Base-by-base conservation (phyloP, 148 eudicot species). In the Rhododendron ferrugineum region DNA sequence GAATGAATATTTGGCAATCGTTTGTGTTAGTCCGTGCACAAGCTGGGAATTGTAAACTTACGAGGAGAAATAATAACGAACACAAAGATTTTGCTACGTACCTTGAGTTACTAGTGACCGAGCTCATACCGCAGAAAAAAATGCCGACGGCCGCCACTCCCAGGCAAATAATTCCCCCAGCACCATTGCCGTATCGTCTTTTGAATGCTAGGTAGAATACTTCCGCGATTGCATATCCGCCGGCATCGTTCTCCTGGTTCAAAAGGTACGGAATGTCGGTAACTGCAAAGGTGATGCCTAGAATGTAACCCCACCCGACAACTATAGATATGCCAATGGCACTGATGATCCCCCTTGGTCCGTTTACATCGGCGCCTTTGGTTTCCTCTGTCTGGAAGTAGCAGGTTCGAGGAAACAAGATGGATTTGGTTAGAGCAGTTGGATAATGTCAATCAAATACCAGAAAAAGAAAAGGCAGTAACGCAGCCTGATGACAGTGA, bases 91-190 rank as follows among this genome's bases (percentile, higher is more conserved):
- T 77, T n/a, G n/a, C n/a, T n/a, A n/a, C n/a, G n/a, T n/a, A 97
- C 99, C 99, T 95, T 11, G 99, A 97, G 86, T 97, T 97, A 92
- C 99, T 97, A 60, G 98, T 97, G 23, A 97, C 87, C 36, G 95
- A 95, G 79, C 98, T 93, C 99, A 97, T 97, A 84, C 94, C 98
- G 85, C 99, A 94, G 88, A 97, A 97, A 84, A 95, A 97, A 76
- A 97, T 92, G 42, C 95, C 99, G 20, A 97, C 93, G 62, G 94
- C 98, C 36, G 92, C 93, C 47, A 97, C 88, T 22, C 98, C 92
- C 82, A 95, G 92, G 88, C 99, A 94, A 82, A 95, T 15, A 50
- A 95, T 92, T 28, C 99, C 99, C 54, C 98, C 98, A 80, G 85
- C 85, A 23, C 98, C 99, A 87, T 68, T 92, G 32, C 98, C 98